Conservation (phyloP, 1,284 basidiomycete genomes). For the Ceraceosorus guamensis region DNA sequence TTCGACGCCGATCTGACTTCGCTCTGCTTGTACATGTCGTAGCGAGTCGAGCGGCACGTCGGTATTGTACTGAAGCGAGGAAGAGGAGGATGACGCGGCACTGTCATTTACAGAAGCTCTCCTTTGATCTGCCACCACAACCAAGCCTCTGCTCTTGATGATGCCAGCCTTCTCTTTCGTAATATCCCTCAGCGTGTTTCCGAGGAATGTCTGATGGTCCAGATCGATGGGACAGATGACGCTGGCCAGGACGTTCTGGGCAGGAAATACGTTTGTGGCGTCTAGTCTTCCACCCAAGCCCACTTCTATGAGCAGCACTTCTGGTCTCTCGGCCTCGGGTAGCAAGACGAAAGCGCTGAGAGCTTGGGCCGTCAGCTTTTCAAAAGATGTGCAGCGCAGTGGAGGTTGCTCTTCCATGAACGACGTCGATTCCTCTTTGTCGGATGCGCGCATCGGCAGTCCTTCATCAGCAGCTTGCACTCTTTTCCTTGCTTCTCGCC, state of each 20-base stretch:
- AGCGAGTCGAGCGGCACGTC: background rate
- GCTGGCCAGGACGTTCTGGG: constrained; percentile 64
- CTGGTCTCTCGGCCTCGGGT: constrained; percentile 53
- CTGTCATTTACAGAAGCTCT: too few relatives aligned
- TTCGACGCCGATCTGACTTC: constrained; percentile 13
- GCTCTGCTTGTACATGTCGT: background rate
- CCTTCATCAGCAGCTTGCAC: constrained; percentile 9
- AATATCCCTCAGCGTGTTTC: constrained; percentile 67
- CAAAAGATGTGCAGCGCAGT: constrained; percentile 34
- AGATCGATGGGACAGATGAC: constrained; percentile 78
- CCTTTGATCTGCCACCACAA: constrained; percentile 60
- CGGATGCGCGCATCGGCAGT: background rate
- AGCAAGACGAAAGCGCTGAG: constrained; percentile 35
- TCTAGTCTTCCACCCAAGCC: constrained; percentile 89
- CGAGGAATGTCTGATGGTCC: constrained; percentile 87
- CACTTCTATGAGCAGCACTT: constrained; percentile 82
- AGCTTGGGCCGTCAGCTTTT: constrained; percentile 53
- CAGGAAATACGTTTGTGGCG: constrained; percentile 78
- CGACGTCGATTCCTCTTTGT: too few relatives aligned
- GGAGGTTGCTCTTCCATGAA: constrained; percentile 15
- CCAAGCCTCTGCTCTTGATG: constrained; percentile 60
- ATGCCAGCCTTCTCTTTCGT: constrained; percentile 79
- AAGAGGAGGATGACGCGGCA: too few relatives aligned
- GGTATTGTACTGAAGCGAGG: background rate
- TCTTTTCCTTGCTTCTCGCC: constrained; percentile 4